Percentiles rank a stretch among this genome's conserved stretches.
phyloP scores from a whole-genome alignment of 2,329 filamentous ascomycete genomes.

The Botrytis medusae region DNA sequence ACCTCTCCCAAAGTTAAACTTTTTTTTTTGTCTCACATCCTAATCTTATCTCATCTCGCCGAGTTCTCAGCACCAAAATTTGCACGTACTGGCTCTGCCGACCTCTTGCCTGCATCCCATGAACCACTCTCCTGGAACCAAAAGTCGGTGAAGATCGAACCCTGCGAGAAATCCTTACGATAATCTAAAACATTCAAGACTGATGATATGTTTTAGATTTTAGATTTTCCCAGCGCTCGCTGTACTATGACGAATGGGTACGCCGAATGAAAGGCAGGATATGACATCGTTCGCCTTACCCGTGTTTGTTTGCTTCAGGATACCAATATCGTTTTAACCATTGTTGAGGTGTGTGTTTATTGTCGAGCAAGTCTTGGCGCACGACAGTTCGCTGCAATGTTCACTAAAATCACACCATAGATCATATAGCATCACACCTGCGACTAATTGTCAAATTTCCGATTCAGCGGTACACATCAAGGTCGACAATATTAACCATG shows the following conservation, averaged over 20 bases:
- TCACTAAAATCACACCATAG: background rate
- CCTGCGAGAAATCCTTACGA: background rate
- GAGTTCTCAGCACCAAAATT: background rate
- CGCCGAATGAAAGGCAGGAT: background rate
- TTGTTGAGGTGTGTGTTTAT: background rate
- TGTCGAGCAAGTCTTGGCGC: fast-evolving
- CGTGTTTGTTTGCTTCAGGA: background rate
- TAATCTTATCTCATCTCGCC: background rate
- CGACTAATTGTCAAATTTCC: background rate
- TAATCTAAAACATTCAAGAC: background rate
- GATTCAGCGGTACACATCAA: background rate
- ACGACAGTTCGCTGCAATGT: background rate
- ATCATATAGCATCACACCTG: background rate
- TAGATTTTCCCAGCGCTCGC: background rate
- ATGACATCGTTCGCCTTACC: background rate
- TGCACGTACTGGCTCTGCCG: background rate
- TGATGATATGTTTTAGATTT: background rate
- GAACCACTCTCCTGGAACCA: constrained; percentile 16
- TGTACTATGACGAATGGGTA: background rate
- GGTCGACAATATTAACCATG: background rate
- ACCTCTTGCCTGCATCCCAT: background rate
- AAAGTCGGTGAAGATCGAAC: constrained; percentile 20
- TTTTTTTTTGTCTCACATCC: background rate
- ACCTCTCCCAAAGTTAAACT: background rate
- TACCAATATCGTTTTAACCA: background rate